Conservation (phyloP, 257 asterid genomes). For the Verbena officinalis region DNA sequence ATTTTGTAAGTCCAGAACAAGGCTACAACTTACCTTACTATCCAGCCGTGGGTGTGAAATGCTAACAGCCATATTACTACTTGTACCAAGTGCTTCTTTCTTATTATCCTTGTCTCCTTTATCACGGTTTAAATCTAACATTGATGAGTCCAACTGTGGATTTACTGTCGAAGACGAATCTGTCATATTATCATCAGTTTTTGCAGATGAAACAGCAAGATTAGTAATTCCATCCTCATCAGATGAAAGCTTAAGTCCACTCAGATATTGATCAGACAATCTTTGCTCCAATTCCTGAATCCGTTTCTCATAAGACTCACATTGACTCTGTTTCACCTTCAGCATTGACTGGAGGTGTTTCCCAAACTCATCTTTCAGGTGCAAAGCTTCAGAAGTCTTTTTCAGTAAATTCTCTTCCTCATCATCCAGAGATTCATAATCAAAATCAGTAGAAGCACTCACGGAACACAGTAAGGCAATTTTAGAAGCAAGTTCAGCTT, state of each 20-base stretch:
- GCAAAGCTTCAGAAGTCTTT: constrained; percentile 82
- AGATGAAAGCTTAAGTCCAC: constrained; percentile 44
- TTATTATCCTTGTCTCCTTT: constrained; percentile 66
- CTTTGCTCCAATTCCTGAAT: constrained; percentile 90
- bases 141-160: constrained; percentile 83
- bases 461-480: constrained; percentile 82
- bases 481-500: constrained; percentile 97
- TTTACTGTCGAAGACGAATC: constrained; percentile 71
- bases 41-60: constrained; percentile 54
- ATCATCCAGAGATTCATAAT: constrained; percentile 69
- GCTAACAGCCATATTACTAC: constrained; percentile 85
- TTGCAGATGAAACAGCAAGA: constrained; percentile 46
- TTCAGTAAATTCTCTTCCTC: constrained; percentile 62
- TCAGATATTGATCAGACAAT: constrained; percentile 71
- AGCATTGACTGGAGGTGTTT: constrained; percentile 79
- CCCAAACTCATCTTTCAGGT: constrained; percentile 73
- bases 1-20: constrained; percentile 54
- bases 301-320: constrained; percentile 90
- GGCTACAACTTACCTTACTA: constrained; percentile 42
- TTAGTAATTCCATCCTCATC: constrained; percentile 44
- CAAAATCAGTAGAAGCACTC: constrained; percentile 56
- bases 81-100: constrained; percentile 43
- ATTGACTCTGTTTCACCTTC: constrained; percentile 73
- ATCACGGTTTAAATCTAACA: constrained; percentile 72
- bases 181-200: constrained; percentile 69